Conservation (phyloP, 1,139 yeast species). For the Scheffersomyces quercinus region DNA sequence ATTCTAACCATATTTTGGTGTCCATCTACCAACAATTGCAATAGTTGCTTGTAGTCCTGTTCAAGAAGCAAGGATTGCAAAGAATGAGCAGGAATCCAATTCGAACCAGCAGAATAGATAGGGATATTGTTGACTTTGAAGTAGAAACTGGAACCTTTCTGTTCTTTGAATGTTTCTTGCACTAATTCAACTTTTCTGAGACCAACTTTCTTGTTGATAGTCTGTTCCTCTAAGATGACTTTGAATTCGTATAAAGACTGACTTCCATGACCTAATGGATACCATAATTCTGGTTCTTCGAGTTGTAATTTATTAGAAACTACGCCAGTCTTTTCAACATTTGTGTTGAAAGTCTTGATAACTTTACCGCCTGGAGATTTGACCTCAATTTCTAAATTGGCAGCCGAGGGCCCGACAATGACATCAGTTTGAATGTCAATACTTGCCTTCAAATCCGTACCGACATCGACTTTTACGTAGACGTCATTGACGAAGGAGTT, state of each 20-base stretch:
- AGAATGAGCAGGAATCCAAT: conserved; percentile 52
- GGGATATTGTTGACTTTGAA: conserved; percentile 41
- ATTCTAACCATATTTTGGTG: conserved; percentile 47
- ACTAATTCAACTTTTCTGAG: conserved; percentile 39
- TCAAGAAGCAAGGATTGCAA: conserved; percentile 29
- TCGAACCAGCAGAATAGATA: conserved; percentile 39
- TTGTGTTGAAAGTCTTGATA: background rate
- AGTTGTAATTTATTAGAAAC: conserved; percentile 4
- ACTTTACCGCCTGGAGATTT: conserved; percentile 3
- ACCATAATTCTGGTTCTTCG: conserved; percentile 38
- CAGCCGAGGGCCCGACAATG: background rate
- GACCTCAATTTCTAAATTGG: conserved; percentile 6
- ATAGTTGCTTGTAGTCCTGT: conserved; percentile 34
- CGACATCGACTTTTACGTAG: conserved; percentile 20
- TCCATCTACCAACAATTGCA: conserved; percentile 32
- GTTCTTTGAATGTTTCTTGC: conserved; percentile 30
- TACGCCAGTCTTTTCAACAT: background rate
- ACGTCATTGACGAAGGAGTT: conserved; percentile 18
- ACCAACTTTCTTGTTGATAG: conserved; percentile 26
- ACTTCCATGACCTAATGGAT: conserved; percentile 38
- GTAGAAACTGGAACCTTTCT: conserved; percentile 27
- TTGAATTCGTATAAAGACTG: conserved; percentile 32
- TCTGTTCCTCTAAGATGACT: conserved; percentile 8
- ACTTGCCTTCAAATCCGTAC: conserved; percentile 13
- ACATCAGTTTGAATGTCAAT: conserved; percentile 10